Evolutionary conservation across 2,329 filamentous ascomycete genomes (phyloP).

Genomic region (Xylariaceae sp.): DNA sequence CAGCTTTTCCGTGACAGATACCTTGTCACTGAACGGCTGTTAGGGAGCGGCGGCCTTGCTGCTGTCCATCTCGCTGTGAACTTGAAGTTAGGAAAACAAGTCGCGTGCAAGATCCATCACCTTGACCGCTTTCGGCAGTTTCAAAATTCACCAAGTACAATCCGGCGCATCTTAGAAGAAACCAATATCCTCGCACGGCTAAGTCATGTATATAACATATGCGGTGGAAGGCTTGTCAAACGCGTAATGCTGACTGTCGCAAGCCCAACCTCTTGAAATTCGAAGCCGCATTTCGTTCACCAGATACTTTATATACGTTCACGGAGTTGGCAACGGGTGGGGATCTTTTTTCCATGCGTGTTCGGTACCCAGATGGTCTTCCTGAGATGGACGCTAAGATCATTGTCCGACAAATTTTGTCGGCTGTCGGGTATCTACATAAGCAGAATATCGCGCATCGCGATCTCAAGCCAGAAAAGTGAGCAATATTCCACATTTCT

Average conservation of each 20-base stretch:
- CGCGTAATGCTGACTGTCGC: conserved; percentile 1
- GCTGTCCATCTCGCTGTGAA: conserved; percentile 62
- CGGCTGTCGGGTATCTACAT: conserved; percentile 55
- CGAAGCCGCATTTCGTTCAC: conserved; percentile 56
- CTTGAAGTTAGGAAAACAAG: conserved; percentile 57
- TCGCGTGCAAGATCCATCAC: conserved; percentile 72
- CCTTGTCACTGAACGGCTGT: conserved; percentile 52
- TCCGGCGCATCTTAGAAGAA: conserved; percentile 53
- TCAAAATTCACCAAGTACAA: conserved; percentile 19
- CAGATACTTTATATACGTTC: conserved; percentile 59
- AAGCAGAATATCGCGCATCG: conserved; percentile 57
- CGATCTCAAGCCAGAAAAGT: conserved; percentile 57
- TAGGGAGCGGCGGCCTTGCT: conserved; percentile 61
- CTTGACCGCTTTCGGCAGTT: conserved; percentile 45
- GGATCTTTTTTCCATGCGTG: conserved; percentile 57
- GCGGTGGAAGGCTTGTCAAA: not conserved
- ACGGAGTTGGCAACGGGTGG: conserved; percentile 62
- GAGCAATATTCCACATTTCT: not conserved
- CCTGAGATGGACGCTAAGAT: conserved; percentile 51
- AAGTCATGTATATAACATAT: conserved; percentile 53
- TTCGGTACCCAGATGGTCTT: conserved; percentile 33
- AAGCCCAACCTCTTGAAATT: conserved; percentile 63
- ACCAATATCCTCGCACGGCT: conserved; percentile 59
- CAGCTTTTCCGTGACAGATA: conserved; percentile 56
- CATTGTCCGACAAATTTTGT: conserved; percentile 55